These are phyloP conservation scores for Brassica juncea DNA, from an alignment of 345 rosid species.

Conservation along the genomic window DNA sequence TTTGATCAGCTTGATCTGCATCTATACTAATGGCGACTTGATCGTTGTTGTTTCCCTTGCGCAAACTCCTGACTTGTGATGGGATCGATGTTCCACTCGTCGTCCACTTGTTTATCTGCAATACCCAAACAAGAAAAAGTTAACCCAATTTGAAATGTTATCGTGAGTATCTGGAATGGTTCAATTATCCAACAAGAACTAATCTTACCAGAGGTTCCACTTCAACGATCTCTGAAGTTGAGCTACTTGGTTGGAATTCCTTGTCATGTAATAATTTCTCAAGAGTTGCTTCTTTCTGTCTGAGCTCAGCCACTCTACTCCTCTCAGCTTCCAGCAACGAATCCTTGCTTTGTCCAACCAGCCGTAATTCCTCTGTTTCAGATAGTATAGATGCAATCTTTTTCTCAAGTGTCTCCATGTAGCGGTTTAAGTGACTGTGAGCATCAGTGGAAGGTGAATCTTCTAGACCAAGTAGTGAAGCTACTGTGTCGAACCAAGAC, in stretches of 20 bases:
- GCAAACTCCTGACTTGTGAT: slow-evolving; percentile 85
- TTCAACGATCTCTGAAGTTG: slow-evolving; percentile 70
- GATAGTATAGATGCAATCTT: slow-evolving; percentile 58
- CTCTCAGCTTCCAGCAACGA: slow-evolving; percentile 65
- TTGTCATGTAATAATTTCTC: slow-evolving; percentile 65
- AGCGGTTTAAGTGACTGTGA: slow-evolving; percentile 41
- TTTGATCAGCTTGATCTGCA: slow-evolving; percentile 46
- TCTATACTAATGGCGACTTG: slow-evolving; percentile 89
- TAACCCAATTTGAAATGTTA: not conserved
- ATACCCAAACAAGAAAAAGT: not conserved
- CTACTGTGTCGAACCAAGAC: slow-evolving; percentile 59
- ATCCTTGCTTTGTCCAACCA: slow-evolving; percentile 59
- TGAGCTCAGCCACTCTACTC: slow-evolving; percentile 72
- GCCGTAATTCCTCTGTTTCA: slow-evolving; percentile 58
- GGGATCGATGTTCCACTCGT: slow-evolving; percentile 54
- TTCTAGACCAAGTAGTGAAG: slow-evolving; percentile 50
- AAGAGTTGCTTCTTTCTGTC: slow-evolving; percentile 59
- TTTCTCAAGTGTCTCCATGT: slow-evolving; percentile 66
- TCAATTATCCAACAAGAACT: not conserved
- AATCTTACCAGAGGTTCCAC: slow-evolving; percentile 82
- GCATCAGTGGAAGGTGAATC: slow-evolving; percentile 49
- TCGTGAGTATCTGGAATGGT: not conserved
- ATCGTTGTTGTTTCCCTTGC: slow-evolving; percentile 71
- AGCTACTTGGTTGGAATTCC: slow-evolving; percentile 52
- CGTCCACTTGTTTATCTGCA: slow-evolving; percentile 75